Conservation (phyloP, 2,329 filamentous ascomycete genomes). For the Pseudopithomyces chartarum region DNA sequence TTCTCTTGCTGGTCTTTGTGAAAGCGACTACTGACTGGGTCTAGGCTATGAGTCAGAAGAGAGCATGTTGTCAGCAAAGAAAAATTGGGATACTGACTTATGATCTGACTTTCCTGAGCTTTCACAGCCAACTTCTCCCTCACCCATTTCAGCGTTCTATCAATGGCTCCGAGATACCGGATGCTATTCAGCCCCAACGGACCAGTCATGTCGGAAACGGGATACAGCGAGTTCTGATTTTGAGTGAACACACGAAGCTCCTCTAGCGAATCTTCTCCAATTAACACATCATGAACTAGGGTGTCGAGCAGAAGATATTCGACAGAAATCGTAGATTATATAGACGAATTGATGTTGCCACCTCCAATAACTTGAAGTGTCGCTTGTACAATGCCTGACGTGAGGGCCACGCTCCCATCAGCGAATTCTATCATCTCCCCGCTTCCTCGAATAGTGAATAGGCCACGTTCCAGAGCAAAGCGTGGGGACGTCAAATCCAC, state of each 20-base stretch:
- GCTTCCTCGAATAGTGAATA: not conserved
- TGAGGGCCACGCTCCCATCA: not conserved
- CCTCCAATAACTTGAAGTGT: not conserved
- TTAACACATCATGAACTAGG: not conserved
- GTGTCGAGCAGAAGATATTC: not conserved
- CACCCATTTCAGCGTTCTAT: not conserved
- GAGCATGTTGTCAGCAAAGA: not conserved
- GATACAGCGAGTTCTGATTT: too few relatives aligned
- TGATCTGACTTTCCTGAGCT: not conserved
- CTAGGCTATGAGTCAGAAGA: not conserved
- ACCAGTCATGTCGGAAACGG: not conserved
- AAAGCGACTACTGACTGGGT: too few relatives aligned
- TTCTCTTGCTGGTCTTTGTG: constrained; percentile 11
- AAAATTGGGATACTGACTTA: not conserved
- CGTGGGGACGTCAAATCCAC: not conserved
- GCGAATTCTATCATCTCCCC: not conserved
- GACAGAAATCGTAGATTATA: not conserved
- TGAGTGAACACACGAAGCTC: not conserved
- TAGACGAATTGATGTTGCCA: not conserved
- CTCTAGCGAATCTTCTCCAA: not conserved
- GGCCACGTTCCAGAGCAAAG: not conserved
- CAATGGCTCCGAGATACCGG: not conserved
- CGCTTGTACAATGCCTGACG: not conserved
- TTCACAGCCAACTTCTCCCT: not conserved
- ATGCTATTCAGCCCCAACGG: not conserved